Evolutionary conservation across 176 grass and related monocot genomes (phyloP).

Genomic region (Pharus latifolius): DNA sequence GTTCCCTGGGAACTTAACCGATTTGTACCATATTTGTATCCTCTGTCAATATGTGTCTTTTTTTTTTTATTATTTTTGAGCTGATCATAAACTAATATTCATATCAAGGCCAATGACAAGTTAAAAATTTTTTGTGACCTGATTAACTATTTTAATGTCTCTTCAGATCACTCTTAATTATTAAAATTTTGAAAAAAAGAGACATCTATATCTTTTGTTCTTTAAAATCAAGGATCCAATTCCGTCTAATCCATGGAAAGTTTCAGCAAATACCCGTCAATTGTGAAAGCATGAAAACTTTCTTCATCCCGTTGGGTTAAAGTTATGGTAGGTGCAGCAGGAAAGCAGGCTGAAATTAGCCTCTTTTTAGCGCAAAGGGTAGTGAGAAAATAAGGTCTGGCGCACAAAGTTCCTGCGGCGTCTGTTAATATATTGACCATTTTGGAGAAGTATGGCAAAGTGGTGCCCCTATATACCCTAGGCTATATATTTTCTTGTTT

Average conservation of each 20-base stretch:
- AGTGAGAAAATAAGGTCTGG: conserved; percentile 21
- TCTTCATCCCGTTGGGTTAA: not conserved
- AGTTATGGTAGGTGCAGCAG: conserved; percentile 15
- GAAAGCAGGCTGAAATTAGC: not conserved
- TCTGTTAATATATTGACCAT: conserved; percentile 5
- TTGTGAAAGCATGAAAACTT: conserved; percentile 17
- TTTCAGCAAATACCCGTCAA: not conserved
- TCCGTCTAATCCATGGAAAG: not conserved
- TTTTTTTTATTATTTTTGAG: no score
- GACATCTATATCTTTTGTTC: no score
- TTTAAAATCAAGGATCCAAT: no score
- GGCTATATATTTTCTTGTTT: not conserved
- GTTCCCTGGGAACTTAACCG: no score
- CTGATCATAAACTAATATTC: no score
- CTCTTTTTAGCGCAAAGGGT: not conserved
- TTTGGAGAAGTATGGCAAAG: not conserved
- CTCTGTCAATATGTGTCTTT: no score
- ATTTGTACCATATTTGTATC: no score
- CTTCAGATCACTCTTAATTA: no score
- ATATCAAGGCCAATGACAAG: no score
- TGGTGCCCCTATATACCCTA: conserved; percentile 20
- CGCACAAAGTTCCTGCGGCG: conserved; percentile 14
- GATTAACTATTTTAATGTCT: no score
- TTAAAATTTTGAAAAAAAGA: no score
- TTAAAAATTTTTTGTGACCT: no score